These are phyloP conservation scores for Ceratorhiza oryzae-sativae DNA, from an alignment of 1,284 basidiomycete genomes.

Conservation along the genomic window DNA sequence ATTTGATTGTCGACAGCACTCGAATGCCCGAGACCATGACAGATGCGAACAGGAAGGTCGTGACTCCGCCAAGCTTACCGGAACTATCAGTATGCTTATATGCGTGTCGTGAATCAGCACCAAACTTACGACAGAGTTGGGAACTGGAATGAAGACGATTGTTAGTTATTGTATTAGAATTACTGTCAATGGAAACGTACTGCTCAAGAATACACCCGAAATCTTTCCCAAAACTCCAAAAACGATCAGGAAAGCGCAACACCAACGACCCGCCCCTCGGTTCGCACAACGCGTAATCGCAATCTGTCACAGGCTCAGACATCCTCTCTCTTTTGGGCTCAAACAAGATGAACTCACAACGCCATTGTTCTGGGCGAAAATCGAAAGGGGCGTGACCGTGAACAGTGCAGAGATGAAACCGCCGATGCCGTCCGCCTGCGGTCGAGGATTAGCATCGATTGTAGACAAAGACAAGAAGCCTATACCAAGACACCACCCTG, in stretches of 20 bases:
- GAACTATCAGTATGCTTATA: not conserved
- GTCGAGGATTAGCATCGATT: constrained; percentile 40
- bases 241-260: constrained; percentile 73
- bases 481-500: constrained; percentile 83
- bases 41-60: constrained; percentile 72
- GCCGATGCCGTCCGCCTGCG: constrained; percentile 72
- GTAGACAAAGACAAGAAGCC: constrained; percentile 47
- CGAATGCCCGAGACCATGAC: constrained; percentile 74
- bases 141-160: constrained; percentile 56
- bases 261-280: constrained; percentile 73
- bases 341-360: constrained; percentile 51
- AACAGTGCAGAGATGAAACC: constrained; percentile 79
- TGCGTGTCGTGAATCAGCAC: not conserved
- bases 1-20: constrained; percentile 70
- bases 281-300: constrained; percentile 81
- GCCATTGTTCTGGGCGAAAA: constrained; percentile 73
- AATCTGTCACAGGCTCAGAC: constrained; percentile 52
- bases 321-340: not conserved
- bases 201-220: constrained; percentile 78
- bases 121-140: constrained; percentile 64
- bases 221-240: constrained; percentile 81
- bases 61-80: constrained; percentile 72
- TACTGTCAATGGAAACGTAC: constrained; percentile 49
- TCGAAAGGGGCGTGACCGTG: constrained; percentile 80
- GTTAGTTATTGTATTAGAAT: not conserved